A percentile compares a stretch with the other conserved stretches of the same genome.
Conservation (phyloP, 1,139 yeast genomes). For the Scheffersomyces illinoinensis region DNA sequence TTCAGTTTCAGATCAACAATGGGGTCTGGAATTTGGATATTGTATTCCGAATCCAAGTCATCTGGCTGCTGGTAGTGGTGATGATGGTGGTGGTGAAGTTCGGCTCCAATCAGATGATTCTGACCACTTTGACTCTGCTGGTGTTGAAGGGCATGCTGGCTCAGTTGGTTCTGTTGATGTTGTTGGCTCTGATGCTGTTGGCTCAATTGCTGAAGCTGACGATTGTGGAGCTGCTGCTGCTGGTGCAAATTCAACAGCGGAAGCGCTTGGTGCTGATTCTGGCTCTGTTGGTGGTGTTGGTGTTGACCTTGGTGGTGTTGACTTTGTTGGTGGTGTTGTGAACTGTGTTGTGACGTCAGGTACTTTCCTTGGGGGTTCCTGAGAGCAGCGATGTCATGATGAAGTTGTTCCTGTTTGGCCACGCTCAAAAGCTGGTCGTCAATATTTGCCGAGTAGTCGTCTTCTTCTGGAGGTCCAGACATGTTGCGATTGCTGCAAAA, state of each 20-base stretch:
- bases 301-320: conserved; percentile 1
- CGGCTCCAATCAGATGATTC: not conserved
- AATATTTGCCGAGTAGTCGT: conserved; percentile 44
- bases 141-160: conserved; percentile 21
- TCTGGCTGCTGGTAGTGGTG: conserved; percentile 23
- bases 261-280: conserved; percentile 1
- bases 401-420: conserved; percentile 33
- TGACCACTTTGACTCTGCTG: conserved; percentile 15
- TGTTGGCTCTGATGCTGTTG: conserved; percentile 16
- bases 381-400: conserved; percentile 14
- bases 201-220: conserved; percentile 14
- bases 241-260: conserved; percentile 2
- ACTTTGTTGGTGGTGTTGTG: conserved; percentile 3
- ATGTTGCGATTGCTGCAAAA: not conserved
- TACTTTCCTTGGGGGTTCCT: not conserved
- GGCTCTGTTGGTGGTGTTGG: conserved; percentile 2
- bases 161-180: conserved; percentile 19
- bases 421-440: conserved; percentile 48
- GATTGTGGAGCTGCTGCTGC: conserved; percentile 17
- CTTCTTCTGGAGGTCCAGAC: conserved; percentile 17
- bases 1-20: conserved; percentile 46
- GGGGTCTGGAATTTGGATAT: conserved; percentile 52
- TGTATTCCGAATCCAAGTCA: conserved; percentile 45
- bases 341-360: not conserved
- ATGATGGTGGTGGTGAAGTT: conserved; percentile 13